Evolutionary conservation across 2,329 filamentous ascomycete genomes (phyloP).

Genomic region (Proliferodiscus dingleyae): DNA sequence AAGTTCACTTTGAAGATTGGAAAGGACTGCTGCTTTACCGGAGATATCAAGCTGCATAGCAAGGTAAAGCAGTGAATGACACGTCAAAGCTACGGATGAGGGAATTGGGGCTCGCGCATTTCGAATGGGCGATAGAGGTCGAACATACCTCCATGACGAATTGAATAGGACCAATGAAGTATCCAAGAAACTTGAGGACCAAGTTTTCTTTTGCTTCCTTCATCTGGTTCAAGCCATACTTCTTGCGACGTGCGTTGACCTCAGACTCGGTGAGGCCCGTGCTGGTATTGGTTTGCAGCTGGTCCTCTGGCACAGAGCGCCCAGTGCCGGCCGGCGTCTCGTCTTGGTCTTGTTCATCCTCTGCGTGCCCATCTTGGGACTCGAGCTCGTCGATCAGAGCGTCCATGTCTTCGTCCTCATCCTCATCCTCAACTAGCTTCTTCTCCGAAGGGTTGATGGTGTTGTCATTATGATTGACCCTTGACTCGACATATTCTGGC

Average conservation of each 20-base stretch:
- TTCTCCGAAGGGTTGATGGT: slow-evolving; percentile 27
- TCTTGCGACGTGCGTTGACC: slow-evolving; percentile 58
- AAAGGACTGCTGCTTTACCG: no score
- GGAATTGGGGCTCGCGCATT: slow-evolving; percentile 11
- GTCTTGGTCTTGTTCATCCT: slow-evolving; percentile 58
- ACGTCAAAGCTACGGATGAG: no score
- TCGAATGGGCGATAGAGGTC: slow-evolving; percentile 5
- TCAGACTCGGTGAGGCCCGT: slow-evolving; percentile 69
- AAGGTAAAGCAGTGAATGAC: no score
- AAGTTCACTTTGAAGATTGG: no score
- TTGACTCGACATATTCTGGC: slow-evolving; percentile 62
- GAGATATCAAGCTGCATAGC: no score
- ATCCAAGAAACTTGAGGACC: slow-evolving; percentile 74
- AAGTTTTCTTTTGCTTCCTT: slow-evolving; percentile 86
- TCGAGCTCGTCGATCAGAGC: slow-evolving; percentile 83
- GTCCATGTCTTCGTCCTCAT: slow-evolving; percentile 80
- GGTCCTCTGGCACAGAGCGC: slow-evolving; percentile 64
- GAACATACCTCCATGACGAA: slow-evolving; percentile 82
- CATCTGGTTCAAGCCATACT: slow-evolving; percentile 83
- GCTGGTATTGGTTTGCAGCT: slow-evolving; percentile 71
- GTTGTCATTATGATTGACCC: slow-evolving; percentile 38
- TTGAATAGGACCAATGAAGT: slow-evolving; percentile 85
- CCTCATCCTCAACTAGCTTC: slow-evolving; percentile 46
- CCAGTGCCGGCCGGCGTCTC: slow-evolving; percentile 48
- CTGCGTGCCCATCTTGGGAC: slow-evolving; percentile 66